Percentiles rank a stretch among this genome's conserved stretches.
phyloP scores from a whole-genome alignment of 2,329 filamentous ascomycete genomes.

The Colletotrichum destructivum region DNA sequence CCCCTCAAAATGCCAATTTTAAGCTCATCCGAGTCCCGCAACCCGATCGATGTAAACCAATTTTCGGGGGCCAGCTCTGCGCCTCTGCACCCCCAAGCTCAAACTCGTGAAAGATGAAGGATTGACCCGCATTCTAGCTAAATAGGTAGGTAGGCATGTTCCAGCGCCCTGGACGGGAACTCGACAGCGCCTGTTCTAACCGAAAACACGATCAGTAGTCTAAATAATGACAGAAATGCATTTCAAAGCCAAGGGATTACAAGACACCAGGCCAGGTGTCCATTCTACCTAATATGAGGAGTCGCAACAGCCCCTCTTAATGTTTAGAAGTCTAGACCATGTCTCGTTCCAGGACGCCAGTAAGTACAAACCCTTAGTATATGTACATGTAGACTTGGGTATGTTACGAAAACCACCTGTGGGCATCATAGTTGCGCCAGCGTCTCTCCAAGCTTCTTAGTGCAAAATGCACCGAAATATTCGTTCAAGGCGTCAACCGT shows the following conservation, averaged over 20 bases:
- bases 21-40: neutral
- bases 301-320: neutral
- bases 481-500: constrained; percentile 87
- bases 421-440: constrained; percentile 56
- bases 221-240: neutral
- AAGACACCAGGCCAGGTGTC: neutral
- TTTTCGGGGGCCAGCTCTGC: neutral
- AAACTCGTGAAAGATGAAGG: too few species aligned
- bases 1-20: neutral
- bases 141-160: neutral
- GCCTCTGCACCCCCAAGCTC: neutral
- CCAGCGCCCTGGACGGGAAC: neutral
- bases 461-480: constrained; percentile 83
- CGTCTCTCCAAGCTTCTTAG: constrained; percentile 67
- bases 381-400: neutral
- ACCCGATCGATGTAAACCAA: neutral
- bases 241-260: neutral
- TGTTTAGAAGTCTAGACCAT: neutral
- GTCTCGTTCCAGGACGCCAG: constrained; percentile 4
- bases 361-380: neutral
- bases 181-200: neutral
- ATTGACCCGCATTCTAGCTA: too few species aligned
- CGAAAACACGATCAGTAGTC: neutral
- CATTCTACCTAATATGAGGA: neutral
- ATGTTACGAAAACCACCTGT: neutral